These are phyloP conservation scores for Dacryopinax spathularia DNA, from an alignment of 768 basidiomycete species.

Conservation along the genomic window DNA sequence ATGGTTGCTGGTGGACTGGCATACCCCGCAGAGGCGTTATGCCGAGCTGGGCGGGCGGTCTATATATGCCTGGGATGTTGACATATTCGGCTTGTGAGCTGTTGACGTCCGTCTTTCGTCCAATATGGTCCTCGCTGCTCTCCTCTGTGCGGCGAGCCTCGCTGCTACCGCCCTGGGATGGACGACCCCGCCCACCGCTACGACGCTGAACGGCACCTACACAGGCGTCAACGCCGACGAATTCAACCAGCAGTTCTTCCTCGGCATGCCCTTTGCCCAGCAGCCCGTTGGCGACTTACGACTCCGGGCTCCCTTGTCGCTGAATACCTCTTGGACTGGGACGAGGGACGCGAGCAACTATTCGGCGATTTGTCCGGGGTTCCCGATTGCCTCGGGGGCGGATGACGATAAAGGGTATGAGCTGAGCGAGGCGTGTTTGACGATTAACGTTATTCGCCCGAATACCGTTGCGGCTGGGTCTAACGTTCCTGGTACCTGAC, in stretches of 20 bases:
- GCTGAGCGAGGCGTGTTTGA: slow-evolving; percentile 33
- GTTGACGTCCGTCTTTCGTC: not conserved
- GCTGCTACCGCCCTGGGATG: not conserved
- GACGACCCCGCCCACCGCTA: not conserved
- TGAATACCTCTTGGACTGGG: not conserved
- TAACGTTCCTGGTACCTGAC: slow-evolving; percentile 27
- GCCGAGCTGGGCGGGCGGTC: not conserved
- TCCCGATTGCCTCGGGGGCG: not conserved
- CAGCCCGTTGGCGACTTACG: not conserved
- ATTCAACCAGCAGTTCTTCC: not conserved
- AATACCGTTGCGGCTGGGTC: slow-evolving; percentile 17
- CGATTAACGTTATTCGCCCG: slow-evolving; percentile 35
- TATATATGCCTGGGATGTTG: not conserved
- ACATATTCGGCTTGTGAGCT: not conserved
- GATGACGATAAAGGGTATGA: not conserved
- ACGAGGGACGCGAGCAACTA: not conserved
- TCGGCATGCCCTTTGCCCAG: not conserved
- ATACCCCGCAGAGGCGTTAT: not conserved
- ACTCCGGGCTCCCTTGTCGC: not conserved
- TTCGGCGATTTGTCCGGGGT: not conserved
- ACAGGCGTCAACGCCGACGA: not conserved
- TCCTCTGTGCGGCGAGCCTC: not conserved
- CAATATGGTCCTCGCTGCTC: not conserved
- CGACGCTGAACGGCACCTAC: not conserved
- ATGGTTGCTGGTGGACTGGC: not conserved